These are phyloP conservation scores for Pseudozyma hubeiensis DNA, from an alignment of 1,284 basidiomycete species.

Conservation along the genomic window DNA sequence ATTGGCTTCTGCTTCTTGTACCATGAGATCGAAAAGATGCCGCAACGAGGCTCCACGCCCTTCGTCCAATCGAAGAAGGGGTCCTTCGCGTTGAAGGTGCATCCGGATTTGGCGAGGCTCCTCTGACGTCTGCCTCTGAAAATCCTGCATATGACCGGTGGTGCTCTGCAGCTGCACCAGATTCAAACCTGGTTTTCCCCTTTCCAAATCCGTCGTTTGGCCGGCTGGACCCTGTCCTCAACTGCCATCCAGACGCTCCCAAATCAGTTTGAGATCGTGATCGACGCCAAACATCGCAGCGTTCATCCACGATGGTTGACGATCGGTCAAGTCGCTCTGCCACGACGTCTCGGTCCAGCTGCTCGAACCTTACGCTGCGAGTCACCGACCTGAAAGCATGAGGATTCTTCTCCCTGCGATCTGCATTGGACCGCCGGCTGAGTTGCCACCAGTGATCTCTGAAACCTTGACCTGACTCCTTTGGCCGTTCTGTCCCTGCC, in stretches of 20 bases:
- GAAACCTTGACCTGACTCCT: neutral
- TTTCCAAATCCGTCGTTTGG: conserved; percentile 33
- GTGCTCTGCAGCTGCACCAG: conserved; percentile 5
- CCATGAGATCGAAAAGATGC: conserved; percentile 1
- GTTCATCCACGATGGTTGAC: neutral
- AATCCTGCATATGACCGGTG: neutral
- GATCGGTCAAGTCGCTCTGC: conserved; percentile 5
- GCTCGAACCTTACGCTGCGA: neutral
- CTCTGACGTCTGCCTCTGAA: conserved; percentile 3
- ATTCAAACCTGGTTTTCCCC: neutral
- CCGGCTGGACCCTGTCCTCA: conserved; percentile 14
- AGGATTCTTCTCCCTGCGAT: no score
- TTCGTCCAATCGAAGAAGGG: conserved; percentile 4
- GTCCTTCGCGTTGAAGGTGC: conserved; percentile 20
- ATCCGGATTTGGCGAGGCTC: neutral
- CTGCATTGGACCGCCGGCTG: conserved; percentile 1
- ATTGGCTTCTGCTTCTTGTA: no score
- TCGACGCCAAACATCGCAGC: conserved; percentile 20
- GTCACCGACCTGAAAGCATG: neutral
- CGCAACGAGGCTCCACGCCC: conserved; percentile 8
- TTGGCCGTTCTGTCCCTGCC: neutral
- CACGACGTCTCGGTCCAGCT: neutral
- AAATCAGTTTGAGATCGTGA: conserved; percentile 7
- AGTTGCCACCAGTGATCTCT: neutral
- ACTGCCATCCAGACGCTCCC: neutral